Base-by-base conservation (phyloP, 352 stramenopile genomes). In the Phytopythium sindhum region DNA sequence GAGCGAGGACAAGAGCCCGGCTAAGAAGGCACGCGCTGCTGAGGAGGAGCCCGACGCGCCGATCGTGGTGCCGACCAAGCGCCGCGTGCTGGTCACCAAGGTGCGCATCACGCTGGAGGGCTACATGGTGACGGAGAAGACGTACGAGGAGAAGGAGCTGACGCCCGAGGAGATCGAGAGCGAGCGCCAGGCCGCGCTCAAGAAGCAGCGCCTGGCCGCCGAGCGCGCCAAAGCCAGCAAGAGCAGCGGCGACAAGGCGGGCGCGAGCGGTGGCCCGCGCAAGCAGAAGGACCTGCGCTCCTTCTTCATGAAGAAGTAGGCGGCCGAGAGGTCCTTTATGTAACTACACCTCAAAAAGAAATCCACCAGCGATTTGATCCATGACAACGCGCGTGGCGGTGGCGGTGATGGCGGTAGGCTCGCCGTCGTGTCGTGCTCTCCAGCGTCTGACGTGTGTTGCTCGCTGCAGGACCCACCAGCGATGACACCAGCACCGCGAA, bases 41-140 rank as follows among this genome's bases (percentile, higher is more conserved):
- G 62, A 57, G 6, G 73, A 85, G 35, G 70, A 77, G 26, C 33
- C 52, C 7, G 57, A 64, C 17, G 58, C 69, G 35, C 65, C 70
- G 42, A 67, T 57, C 29, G 65, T 59, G 21, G 55, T 88, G 33
- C 39, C 64, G 8, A 84, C 70, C 9, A 91, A 83, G 61, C 74
- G 81, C n/a, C 71, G 74, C 12, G 65, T 88, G 51, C 61, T 86
- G 19, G 74, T 91, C 39, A 81, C 67, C 39, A 95, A 90, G 68
- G 91, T 84, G 44, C 73, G 76, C 56, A 90, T 95, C 64, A 91
- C 88, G 52, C 80, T 91, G 29, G 66, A 90, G 54, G 86, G 86
- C 28, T 95, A 95, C 74, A 95, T 95, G 86, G 81, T 91, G 31
- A 95, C 84, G 31, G 86, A 95, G 68, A 88, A 88, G 52, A 72